Evolutionary conservation across 2,329 filamentous ascomycete genomes (phyloP).

Genomic region (Penicillium sp.): DNA sequence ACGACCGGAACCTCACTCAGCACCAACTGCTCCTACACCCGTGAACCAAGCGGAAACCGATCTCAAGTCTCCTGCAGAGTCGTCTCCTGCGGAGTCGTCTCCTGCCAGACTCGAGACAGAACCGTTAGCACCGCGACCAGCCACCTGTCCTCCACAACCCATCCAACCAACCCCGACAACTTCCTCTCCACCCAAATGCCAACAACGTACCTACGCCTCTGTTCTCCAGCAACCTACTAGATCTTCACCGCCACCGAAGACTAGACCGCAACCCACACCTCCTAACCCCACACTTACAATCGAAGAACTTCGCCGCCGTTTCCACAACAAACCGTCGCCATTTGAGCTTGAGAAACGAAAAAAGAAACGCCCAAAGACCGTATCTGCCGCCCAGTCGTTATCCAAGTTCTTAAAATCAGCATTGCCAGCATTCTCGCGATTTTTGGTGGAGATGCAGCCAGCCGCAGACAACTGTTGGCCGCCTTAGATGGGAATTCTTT

Average conservation of each 20-base stretch:
- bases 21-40: not conserved
- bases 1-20: not conserved
- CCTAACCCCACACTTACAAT: not conserved
- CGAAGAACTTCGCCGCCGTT: too few species aligned
- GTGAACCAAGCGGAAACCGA: not conserved
- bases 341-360: too few species aligned
- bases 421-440: slow-evolving; percentile 20
- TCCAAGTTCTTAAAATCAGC: slow-evolving; percentile 21
- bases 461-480: slow-evolving; percentile 15
- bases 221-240: not conserved
- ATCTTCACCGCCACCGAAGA: not conserved
- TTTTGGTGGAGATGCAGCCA: slow-evolving; percentile 22
- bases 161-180: not conserved
- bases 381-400: slow-evolving; percentile 17
- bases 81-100: too few species aligned
- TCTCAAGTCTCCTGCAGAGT: not conserved
- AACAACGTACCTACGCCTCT: not conserved
- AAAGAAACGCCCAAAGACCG: too few species aligned
- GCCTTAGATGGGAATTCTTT: slow-evolving; percentile 11
- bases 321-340: too few species aligned
- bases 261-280: not conserved
- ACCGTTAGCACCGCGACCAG: not conserved
- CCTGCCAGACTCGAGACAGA: not conserved
- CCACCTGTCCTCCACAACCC: not conserved
- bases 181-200: not conserved